Evolutionary conservation across 169 alveolate species (phyloP).

Genomic region (Plasmodium gonderi): DNA sequence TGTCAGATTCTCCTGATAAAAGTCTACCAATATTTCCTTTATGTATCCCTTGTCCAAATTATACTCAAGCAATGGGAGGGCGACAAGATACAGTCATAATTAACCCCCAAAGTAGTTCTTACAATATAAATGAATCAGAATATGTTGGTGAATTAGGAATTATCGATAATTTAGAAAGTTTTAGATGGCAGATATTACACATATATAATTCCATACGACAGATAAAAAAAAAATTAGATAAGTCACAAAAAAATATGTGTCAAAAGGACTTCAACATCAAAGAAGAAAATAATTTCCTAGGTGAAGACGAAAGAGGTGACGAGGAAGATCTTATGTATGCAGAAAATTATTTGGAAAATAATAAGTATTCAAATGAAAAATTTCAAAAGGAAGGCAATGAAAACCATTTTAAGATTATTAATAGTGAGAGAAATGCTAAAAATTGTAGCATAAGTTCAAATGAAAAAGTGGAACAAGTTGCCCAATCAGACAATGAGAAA

Average conservation of each 20-base stretch:
- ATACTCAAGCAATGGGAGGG: conserved; percentile 89
- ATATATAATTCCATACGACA: conserved; percentile 54
- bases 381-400: neutral
- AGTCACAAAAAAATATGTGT: neutral
- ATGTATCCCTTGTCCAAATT: conserved; percentile 88
- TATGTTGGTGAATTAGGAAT: conserved; percentile 66
- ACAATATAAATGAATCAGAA: conserved; percentile 45
- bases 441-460: neutral
- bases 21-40: conserved; percentile 75
- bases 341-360: neutral
- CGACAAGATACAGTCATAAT: conserved; percentile 91
- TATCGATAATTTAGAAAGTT: conserved; percentile 72
- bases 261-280: conserved; percentile 31
- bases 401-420: too few relatives aligned
- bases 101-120: conserved; percentile 69
- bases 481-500: neutral
- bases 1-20: conserved; percentile 75
- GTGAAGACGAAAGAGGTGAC: neutral
- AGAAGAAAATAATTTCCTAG: conserved; percentile 43
- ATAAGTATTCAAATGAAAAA: neutral
- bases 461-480: neutral
- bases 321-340: neutral
- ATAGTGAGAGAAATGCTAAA: neutral
- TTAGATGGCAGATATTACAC: conserved; percentile 48
- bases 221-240: conserved; percentile 34